phyloP scores from a whole-genome alignment of 225 moss, liverwort and hornwort genomes.

The Antitrichia curtipendula region DNA sequence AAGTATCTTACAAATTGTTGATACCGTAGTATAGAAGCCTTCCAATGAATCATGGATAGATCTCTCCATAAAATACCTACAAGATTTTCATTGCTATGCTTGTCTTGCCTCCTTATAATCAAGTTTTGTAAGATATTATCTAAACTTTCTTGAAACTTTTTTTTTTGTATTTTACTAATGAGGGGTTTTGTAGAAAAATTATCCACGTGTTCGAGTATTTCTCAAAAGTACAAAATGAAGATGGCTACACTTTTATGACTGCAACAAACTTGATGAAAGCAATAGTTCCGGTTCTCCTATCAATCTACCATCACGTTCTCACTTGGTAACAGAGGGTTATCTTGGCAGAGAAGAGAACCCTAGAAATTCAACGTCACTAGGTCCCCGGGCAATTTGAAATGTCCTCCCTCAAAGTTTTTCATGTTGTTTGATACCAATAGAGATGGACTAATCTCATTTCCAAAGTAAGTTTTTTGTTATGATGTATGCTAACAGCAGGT shows the following conservation, averaged over 20 bases:
- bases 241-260: constrained; percentile 50
- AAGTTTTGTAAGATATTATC: neutral
- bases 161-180: neutral
- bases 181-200: neutral
- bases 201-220: constrained; percentile 56
- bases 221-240: constrained; percentile 30
- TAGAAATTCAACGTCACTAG: no score
- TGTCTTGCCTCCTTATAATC: neutral
- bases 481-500: neutral
- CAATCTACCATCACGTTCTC: constrained; percentile 39
- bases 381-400: constrained; percentile 37
- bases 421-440: constrained; percentile 56
- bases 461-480: neutral
- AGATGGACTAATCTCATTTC: constrained; percentile 56
- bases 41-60: neutral
- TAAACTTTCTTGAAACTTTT: neutral
- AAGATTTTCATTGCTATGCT: neutral
- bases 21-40: neutral
- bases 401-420: constrained; percentile 51
- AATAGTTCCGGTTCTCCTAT: constrained; percentile 52
- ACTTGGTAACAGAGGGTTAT: constrained; percentile 46
- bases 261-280: constrained; percentile 70
- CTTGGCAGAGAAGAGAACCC: constrained; percentile 48
- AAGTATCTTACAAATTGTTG: neutral
- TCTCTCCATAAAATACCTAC: neutral